These are phyloP conservation scores for Daedaleopsis nitida DNA, from an alignment of 768 basidiomycete species.

Conservation along the genomic window DNA sequence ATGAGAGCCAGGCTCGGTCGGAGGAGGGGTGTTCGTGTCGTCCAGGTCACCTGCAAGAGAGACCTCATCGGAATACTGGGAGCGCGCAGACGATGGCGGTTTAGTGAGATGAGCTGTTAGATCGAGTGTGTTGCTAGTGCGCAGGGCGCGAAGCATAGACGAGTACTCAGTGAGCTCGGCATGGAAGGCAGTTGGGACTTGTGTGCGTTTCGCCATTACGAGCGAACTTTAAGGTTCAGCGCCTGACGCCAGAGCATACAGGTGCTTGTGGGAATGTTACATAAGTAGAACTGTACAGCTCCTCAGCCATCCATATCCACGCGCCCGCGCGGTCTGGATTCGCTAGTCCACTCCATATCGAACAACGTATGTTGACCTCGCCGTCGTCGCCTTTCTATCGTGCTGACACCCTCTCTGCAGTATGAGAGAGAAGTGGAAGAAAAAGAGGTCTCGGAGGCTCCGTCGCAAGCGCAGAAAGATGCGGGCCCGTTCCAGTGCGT, in stretches of 20 bases:
- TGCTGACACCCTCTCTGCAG: slow-evolving; percentile 32
- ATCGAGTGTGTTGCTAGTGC: slow-evolving; percentile 58
- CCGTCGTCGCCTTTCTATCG: background rate
- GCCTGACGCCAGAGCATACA: background rate
- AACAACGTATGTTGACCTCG: slow-evolving; percentile 15
- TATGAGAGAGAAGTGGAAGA: slow-evolving; percentile 98
- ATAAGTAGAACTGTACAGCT: slow-evolving; percentile 35
- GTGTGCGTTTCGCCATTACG: slow-evolving; percentile 45
- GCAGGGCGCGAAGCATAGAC: slow-evolving; percentile 64
- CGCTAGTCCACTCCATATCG: slow-evolving; percentile 24
- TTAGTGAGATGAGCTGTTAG: slow-evolving; percentile 52
- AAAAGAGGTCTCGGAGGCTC: slow-evolving; percentile 91
- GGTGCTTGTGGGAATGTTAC: slow-evolving; percentile 22
- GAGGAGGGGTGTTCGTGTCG: slow-evolving; percentile 24
- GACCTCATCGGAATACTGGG: slow-evolving; percentile 19
- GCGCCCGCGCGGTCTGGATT: slow-evolving; percentile 8
- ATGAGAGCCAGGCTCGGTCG: slow-evolving; percentile 4
- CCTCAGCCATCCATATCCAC: slow-evolving; percentile 23
- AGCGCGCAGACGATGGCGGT: slow-evolving; percentile 14
- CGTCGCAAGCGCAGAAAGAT: slow-evolving; percentile 95
- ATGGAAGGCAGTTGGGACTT: slow-evolving; percentile 57
- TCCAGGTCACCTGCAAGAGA: slow-evolving; percentile 27
- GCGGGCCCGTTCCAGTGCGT: slow-evolving; percentile 92
- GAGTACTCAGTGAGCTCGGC: slow-evolving; percentile 69
- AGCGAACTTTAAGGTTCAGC: background rate